Evolutionary conservation across 2,329 filamentous ascomycete species (phyloP).

Genomic region (Aspergillus costaricaensis): DNA sequence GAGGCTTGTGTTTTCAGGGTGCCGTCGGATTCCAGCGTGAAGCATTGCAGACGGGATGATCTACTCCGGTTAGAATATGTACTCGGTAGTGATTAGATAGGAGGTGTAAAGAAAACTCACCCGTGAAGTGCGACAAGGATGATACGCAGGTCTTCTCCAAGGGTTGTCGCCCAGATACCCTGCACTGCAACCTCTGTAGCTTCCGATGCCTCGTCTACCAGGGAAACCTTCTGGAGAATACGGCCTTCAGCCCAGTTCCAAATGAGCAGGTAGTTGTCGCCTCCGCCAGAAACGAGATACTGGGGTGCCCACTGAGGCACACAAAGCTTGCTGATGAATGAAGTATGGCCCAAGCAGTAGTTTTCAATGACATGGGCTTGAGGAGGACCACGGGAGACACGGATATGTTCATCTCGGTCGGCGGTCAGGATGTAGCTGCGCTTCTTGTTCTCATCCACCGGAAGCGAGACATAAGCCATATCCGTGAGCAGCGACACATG

Average conservation of each 20-base stretch:
- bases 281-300: constrained; percentile 81
- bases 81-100: not conserved
- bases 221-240: constrained; percentile 34
- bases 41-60: constrained; percentile 67
- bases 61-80: constrained; percentile 52
- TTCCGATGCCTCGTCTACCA: constrained; percentile 26
- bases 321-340: constrained; percentile 79
- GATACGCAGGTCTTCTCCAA: constrained; percentile 25
- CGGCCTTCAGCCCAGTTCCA: constrained; percentile 72
- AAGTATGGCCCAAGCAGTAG: constrained; percentile 84
- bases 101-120: constrained; percentile 47
- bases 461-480: constrained; percentile 27
- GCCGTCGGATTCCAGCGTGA: constrained; percentile 56
- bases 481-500: constrained; percentile 93
- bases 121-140: constrained; percentile 61
- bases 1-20: constrained; percentile 54
- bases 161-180: constrained; percentile 50
- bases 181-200: constrained; percentile 48
- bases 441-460: constrained; percentile 42
- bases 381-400: constrained; percentile 76
- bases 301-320: constrained; percentile 59
- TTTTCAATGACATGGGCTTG: constrained; percentile 86
- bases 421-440: constrained; percentile 65
- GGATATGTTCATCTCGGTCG: constrained; percentile 80
- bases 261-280: constrained; percentile 73